These are phyloP conservation scores for Teunomyces barrocoloradensis DNA, from an alignment of 805 yeast genomes.

Conservation along the genomic window DNA sequence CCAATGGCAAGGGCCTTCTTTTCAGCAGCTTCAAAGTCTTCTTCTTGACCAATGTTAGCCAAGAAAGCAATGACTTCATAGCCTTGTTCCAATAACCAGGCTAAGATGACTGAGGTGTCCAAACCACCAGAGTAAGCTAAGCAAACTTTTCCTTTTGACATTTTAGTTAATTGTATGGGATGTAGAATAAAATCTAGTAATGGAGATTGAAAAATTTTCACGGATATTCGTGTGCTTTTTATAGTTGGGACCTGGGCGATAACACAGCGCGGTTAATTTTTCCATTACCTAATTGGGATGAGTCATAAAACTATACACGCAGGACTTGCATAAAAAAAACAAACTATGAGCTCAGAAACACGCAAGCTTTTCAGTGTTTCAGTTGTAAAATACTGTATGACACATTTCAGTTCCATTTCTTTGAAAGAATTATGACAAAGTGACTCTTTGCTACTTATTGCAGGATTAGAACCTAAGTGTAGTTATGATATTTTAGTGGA, in stretches of 20 bases:
- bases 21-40: constrained; percentile 96
- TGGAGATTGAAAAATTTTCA: constrained; percentile 9
- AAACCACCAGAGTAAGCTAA: constrained; percentile 99
- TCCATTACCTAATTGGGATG: constrained; percentile 24
- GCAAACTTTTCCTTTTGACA: constrained; percentile 99
- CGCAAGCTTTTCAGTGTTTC: too few species aligned
- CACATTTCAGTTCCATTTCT: too few species aligned
- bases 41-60: constrained; percentile 99
- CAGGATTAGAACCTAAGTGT: background rate
- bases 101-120: constrained; percentile 95
- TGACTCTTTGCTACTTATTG: too few species aligned
- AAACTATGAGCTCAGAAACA: too few species aligned
- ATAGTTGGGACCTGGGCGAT: constrained; percentile 16
- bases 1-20: constrained; percentile 95
- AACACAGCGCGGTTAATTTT: constrained; percentile 28
- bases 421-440: too few species aligned
- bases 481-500: background rate
- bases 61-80: constrained; percentile 97
- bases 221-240: constrained; percentile 14
- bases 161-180: constrained; percentile 22
- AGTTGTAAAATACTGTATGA: too few species aligned
- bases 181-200: constrained; percentile 2
- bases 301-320: constrained; percentile 15
- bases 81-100: constrained; percentile 97
- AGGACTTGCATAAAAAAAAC: background rate